Conservation (phyloP, 192 early-diverging fungal species). For the Coemansia aciculifera region DNA sequence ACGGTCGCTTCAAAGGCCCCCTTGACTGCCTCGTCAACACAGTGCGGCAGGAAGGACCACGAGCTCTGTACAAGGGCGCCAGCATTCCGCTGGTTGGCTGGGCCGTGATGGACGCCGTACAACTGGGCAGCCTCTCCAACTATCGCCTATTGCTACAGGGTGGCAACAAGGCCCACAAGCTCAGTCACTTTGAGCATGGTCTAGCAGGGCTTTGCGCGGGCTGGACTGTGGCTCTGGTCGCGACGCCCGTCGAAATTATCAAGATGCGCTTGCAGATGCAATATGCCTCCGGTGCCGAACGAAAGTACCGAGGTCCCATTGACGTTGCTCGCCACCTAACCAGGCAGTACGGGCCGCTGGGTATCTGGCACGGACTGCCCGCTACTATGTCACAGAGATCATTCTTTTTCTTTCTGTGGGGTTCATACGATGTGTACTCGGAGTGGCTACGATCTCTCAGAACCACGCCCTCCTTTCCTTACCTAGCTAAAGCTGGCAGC, state of each 20-base stretch:
- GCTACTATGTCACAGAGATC: slow-evolving; percentile 85
- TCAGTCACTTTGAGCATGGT: slow-evolving; percentile 69
- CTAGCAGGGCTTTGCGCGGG: slow-evolving; percentile 73
- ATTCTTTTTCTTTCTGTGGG: slow-evolving; percentile 72
- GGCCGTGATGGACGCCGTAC: slow-evolving; percentile 79
- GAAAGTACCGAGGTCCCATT: slow-evolving; percentile 80
- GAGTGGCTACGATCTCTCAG: slow-evolving; percentile 49
- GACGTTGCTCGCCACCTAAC: slow-evolving; percentile 79
- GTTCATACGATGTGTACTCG: slow-evolving; percentile 59
- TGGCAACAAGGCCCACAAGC: slow-evolving; percentile 58
- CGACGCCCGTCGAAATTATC: slow-evolving; percentile 78
- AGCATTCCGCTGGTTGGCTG: slow-evolving; percentile 91
- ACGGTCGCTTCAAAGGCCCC: slow-evolving; percentile 72
- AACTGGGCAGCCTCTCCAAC: slow-evolving; percentile 82
- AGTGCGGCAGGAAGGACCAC: slow-evolving; percentile 65
- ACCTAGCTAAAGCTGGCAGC: slow-evolving; percentile 15
- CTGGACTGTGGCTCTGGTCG: slow-evolving; percentile 75
- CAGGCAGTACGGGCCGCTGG: slow-evolving; percentile 72
- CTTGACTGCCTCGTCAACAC: slow-evolving; percentile 69
- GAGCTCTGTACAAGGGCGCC: slow-evolving; percentile 90
- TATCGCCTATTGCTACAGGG: slow-evolving; percentile 70
- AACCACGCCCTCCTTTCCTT: slow-evolving; percentile 39
- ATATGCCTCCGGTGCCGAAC: slow-evolving; percentile 64
- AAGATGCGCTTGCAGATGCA: slow-evolving; percentile 76
- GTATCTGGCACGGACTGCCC: slow-evolving; percentile 81